phyloP scores from a whole-genome alignment of 768 basidiomycete species.

The Fistulinella prunicolor region DNA sequence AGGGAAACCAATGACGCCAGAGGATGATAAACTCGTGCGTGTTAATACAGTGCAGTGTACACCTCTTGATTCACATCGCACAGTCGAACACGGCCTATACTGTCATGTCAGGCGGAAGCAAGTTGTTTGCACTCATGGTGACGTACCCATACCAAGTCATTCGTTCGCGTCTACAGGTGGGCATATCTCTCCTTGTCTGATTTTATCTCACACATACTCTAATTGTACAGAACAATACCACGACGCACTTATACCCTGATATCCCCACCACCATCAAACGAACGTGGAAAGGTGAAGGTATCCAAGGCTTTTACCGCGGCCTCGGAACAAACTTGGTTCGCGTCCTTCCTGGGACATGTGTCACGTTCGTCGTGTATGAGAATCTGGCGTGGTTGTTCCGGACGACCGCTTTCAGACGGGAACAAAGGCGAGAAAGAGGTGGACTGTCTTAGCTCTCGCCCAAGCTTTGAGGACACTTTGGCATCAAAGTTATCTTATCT shows the following conservation, averaged over 20 bases:
- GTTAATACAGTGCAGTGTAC: constrained; percentile 24
- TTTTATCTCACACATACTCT: background rate
- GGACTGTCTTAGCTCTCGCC: background rate
- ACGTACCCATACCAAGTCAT: constrained; percentile 99
- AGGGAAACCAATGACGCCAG: constrained; percentile 63
- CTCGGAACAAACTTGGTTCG: constrained; percentile 91
- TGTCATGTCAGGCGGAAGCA: constrained; percentile 87
- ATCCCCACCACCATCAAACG: constrained; percentile 78
- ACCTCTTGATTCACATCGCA: background rate
- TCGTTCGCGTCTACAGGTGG: constrained; percentile 87
- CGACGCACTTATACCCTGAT: constrained; percentile 67
- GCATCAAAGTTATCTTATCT: constrained; percentile 4
- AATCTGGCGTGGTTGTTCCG: constrained; percentile 82
- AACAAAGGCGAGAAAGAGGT: constrained; percentile 17
- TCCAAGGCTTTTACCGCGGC: constrained; percentile 90
- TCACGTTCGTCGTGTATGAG: constrained; percentile 97
- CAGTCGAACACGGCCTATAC: constrained; percentile 93
- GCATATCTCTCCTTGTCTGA: constrained; percentile 12
- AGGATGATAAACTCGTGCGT: constrained; percentile 85
- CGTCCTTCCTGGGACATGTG: constrained; percentile 94
- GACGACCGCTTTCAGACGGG: constrained; percentile 57
- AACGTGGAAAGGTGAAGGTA: constrained; percentile 79
- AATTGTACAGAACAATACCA: constrained; percentile 58
- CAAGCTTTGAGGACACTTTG: background rate
- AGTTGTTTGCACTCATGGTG: constrained; percentile 72